These are phyloP conservation scores for Combretum micranthum DNA, from an alignment of 345 rosid species.

Conservation along the genomic window DNA sequence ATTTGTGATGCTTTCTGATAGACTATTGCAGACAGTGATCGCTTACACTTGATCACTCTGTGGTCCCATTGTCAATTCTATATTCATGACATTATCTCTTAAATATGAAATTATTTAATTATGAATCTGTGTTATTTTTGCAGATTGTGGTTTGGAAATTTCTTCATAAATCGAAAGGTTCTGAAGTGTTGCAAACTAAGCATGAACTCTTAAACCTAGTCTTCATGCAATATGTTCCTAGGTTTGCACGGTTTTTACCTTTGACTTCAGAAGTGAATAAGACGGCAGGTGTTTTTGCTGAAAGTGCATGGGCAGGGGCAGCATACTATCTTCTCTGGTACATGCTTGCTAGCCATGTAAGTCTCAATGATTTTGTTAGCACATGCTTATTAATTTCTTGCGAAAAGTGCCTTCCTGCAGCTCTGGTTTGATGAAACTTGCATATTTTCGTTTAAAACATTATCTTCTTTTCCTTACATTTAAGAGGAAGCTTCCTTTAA, in stretches of 20 bases:
- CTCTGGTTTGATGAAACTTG: too few relatives aligned
- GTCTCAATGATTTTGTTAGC: slow-evolving; percentile 12
- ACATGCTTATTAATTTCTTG: too few relatives aligned
- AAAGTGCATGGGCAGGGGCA: slow-evolving; percentile 77
- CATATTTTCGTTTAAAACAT: too few relatives aligned
- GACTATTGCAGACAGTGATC: too few relatives aligned
- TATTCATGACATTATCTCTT: not conserved
- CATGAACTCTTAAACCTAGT: slow-evolving; percentile 47
- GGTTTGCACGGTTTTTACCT: slow-evolving; percentile 66
- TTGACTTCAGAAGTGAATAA: slow-evolving; percentile 76
- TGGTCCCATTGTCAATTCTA: not conserved
- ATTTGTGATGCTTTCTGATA: too few relatives aligned
- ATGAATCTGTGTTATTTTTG: slow-evolving; percentile 1
- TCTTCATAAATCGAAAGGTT: slow-evolving; percentile 45
- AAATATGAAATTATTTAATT: not conserved
- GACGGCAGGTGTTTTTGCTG: slow-evolving; percentile 78
- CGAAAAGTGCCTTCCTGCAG: too few relatives aligned
- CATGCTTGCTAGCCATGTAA: slow-evolving; percentile 82
- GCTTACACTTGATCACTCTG: too few relatives aligned
- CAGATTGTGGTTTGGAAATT: slow-evolving; percentile 72
- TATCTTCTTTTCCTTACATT: too few relatives aligned
- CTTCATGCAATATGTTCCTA: slow-evolving; percentile 68
- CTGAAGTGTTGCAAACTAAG: slow-evolving; percentile 56
- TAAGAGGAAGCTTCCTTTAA: too few relatives aligned
- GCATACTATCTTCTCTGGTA: slow-evolving; percentile 90